phyloP scores from a whole-genome alignment of 768 basidiomycete species.

The Dacryopinax spathularia region DNA sequence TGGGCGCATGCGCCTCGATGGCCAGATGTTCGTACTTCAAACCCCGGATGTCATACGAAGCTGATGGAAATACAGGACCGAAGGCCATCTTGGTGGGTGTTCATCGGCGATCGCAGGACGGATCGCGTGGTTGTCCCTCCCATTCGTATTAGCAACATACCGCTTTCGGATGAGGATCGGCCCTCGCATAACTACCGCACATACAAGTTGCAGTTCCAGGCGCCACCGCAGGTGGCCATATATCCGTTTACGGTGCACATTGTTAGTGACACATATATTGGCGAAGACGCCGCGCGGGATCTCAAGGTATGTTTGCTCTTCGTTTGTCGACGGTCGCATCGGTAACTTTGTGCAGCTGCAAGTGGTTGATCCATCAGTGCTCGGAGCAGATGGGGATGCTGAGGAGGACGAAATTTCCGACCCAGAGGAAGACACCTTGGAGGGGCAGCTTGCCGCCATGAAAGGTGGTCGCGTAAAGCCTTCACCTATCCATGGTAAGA shows the following conservation, averaged over 20 bases:
- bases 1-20: conserved; percentile 86
- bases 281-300: conserved; percentile 56
- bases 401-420: conserved; percentile 92
- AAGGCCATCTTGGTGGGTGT: conserved; percentile 84
- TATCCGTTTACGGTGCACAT: conserved; percentile 83
- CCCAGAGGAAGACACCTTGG: conserved; percentile 89
- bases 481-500: conserved; percentile 25
- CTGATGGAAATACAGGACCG: conserved; percentile 63
- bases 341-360: conserved; percentile 42
- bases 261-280: conserved; percentile 78
- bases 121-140: conserved; percentile 81
- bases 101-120: conserved; percentile 75
- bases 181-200: conserved; percentile 48
- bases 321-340: conserved; percentile 9
- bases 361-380: conserved; percentile 56
- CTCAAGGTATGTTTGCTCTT: conserved; percentile 42
- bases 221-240: conserved; percentile 65
- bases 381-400: conserved; percentile 42
- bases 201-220: conserved; percentile 91
- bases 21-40: conserved; percentile 52
- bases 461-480: conserved; percentile 76
- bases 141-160: conserved; percentile 64
- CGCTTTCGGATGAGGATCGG: conserved; percentile 38
- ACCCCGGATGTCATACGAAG: no score
- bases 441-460: conserved; percentile 97